These are phyloP conservation scores for Beta vulgaris DNA, from an alignment of 148 eudicot genomes.

Conservation along the genomic window DNA sequence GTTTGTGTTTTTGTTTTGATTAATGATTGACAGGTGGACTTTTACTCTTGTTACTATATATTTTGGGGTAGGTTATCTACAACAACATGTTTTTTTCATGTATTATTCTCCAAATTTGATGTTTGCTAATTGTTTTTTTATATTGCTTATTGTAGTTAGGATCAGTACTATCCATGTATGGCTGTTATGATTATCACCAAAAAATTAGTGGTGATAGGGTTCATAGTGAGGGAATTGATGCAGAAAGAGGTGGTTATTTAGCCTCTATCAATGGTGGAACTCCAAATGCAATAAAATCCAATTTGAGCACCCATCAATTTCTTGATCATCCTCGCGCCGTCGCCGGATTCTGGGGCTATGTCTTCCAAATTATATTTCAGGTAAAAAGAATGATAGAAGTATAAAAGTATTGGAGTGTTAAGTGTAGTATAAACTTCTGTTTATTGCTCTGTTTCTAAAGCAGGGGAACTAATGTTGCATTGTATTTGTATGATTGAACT, in stretches of 20 bases:
- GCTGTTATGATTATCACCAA: conserved; percentile 63
- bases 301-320: conserved; percentile 26
- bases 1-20: conserved; percentile 8
- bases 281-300: conserved; percentile 27
- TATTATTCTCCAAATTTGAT: background rate
- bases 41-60: conserved; percentile 73
- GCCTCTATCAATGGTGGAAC: conserved; percentile 17
- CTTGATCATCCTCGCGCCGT: conserved; percentile 32
- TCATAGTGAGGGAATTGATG: conserved; percentile 38
- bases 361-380: conserved; percentile 78
- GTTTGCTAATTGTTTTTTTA: conserved; percentile 8
- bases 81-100: background rate
- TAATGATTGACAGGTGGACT: conserved; percentile 69
- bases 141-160: conserved; percentile 51
- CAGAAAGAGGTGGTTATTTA: conserved; percentile 44
- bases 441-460: conserved; percentile 15
- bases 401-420: background rate
- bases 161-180: conserved; percentile 65
- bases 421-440: background rate
- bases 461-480: conserved; percentile 2
- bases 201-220: conserved; percentile 39
- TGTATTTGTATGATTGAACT: conserved; percentile 1
- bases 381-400: conserved; percentile 22
- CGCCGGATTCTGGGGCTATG: conserved; percentile 77
- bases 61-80: conserved; percentile 65